Evolutionary conservation across 2,329 filamentous ascomycete species (phyloP), one percentile per base, ranked within the genome.

Genomic region (Aspergillus tamarii): DNA sequence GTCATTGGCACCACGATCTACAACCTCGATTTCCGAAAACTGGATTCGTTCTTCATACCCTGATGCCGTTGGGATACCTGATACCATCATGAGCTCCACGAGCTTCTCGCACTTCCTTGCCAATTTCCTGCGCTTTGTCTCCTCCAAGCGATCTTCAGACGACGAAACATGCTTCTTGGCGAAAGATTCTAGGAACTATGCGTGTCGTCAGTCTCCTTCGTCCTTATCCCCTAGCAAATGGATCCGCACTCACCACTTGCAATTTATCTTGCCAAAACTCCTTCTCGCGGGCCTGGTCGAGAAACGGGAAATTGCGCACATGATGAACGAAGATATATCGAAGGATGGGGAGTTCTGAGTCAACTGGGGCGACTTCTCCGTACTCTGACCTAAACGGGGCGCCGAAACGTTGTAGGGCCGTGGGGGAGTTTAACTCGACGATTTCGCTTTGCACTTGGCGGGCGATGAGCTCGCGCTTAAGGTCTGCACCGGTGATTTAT

Each of bases 241-340:
- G 19, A 53, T 57, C 39, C 43, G 53, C 61, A 89, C 91, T 70
- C 81, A 96, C 92, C 75, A 94, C 88, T 83, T 99, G 95, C 65
- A 99, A 83, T 78, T 96, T 98, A 76, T 98, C 93, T 81, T 99
- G 95, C 95, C 95, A 99, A 74, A 99, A 99, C 80, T 99, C 95
- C 85, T 98, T 97, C 85, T 99, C 95, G 74, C 88, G 91, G 26
- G 95, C 95, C 84, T 96, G 93, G 80, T 99, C 93, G 67, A 99
- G 87, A 75, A 99, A 99, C 1, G 95, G 95, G 73, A 99, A 99
- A 73, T 98, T 96, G 74, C 95, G 93, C 64, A 99, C 89, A 88
- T 98, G 94, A 76, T 98, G 91, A 60, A 98, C 95, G 76, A 99
- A 99, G 74, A 99, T 97, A 81, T 95, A 98, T 69, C 95, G 88